These are phyloP conservation scores for Tolypocladium inflatum DNA, from an alignment of 2,329 filamentous ascomycete genomes.

Conservation along the genomic window DNA sequence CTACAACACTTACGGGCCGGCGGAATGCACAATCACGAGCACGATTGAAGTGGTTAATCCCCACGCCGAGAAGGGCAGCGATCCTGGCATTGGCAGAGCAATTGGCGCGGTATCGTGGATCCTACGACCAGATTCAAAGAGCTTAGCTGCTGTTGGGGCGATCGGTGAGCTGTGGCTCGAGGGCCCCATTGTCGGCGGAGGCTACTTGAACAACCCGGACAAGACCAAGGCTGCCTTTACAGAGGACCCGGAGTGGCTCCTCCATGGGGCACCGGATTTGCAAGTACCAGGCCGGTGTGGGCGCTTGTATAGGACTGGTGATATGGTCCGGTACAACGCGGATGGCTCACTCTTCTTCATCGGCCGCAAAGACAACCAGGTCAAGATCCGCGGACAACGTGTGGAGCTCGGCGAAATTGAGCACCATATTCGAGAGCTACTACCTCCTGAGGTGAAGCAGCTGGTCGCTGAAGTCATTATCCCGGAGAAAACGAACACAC, in stretches of 20 bases:
- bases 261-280: slow-evolving; percentile 13
- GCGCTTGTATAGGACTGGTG: slow-evolving; percentile 26
- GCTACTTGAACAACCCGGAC: slow-evolving; percentile 34
- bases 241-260: slow-evolving; percentile 28
- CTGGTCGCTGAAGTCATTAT: not conserved
- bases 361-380: slow-evolving; percentile 33
- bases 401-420: slow-evolving; percentile 1
- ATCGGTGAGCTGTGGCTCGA: slow-evolving; percentile 25
- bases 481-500: not conserved
- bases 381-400: slow-evolving; percentile 31
- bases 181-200: slow-evolving; percentile 35
- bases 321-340: slow-evolving; percentile 15
- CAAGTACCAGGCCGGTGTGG: slow-evolving; percentile 15
- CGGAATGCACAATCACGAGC: not conserved
- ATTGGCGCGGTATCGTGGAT: slow-evolving; percentile 13
- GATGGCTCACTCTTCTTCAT: slow-evolving; percentile 17
- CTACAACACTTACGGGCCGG: not conserved
- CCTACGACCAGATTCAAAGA: slow-evolving; percentile 14
- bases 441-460: not conserved
- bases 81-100: not conserved
- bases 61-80: not conserved
- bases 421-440: not conserved
- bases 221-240: slow-evolving; percentile 37
- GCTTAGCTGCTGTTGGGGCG: slow-evolving; percentile 14
- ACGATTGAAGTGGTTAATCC: not conserved